These are phyloP conservation scores for Pseudogymnoascus sp. DNA, from an alignment of 2,329 filamentous ascomycete genomes.

Conservation along the genomic window DNA sequence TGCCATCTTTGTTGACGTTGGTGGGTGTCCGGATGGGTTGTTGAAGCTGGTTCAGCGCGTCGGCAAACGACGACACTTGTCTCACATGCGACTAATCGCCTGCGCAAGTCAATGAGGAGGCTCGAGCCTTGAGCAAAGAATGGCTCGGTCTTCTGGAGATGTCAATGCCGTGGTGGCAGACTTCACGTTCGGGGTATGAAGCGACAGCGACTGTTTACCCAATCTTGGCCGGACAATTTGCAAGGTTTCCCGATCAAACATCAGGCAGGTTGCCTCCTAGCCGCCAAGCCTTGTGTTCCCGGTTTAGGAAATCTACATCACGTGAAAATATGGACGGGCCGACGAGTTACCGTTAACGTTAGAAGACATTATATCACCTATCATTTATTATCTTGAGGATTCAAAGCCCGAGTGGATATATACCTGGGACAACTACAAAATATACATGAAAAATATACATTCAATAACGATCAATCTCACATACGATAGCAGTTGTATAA, in stretches of 20 bases:
- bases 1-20: slow-evolving; percentile 53
- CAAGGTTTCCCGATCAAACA: slow-evolving; percentile 8
- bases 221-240: slow-evolving; percentile 7
- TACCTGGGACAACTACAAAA: background rate
- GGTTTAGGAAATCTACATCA: background rate
- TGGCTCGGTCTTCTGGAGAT: background rate
- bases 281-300: slow-evolving; percentile 7
- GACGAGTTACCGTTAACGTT: background rate
- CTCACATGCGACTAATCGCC: slow-evolving; percentile 7
- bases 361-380: background rate
- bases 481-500: background rate
- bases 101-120: background rate
- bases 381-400: background rate
- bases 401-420: background rate
- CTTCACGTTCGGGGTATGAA: slow-evolving; percentile 1
- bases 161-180: slow-evolving; percentile 3
- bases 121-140: slow-evolving; percentile 1
- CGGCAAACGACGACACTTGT: slow-evolving; percentile 3
- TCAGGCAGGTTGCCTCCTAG: background rate
- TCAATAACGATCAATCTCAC: background rate
- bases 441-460: background rate
- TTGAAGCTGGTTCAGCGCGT: slow-evolving; percentile 8
- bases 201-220: slow-evolving; percentile 2
- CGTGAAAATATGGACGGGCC: background rate
- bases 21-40: background rate